Conservation (phyloP, 192 early-diverging fungal genomes). For the Coemansia sp. region DNA sequence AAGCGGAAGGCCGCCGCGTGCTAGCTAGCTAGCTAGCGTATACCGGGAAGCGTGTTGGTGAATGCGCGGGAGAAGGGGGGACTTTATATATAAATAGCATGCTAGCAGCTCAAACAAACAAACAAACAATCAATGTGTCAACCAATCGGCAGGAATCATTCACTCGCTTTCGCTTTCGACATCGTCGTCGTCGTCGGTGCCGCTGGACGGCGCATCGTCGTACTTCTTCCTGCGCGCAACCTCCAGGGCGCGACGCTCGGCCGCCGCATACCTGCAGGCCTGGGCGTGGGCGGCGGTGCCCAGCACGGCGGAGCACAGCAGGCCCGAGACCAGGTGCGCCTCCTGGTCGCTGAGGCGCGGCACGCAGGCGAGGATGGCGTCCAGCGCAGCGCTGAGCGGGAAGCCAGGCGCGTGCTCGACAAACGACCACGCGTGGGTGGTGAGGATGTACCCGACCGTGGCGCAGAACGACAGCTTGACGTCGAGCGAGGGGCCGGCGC, state of each 20-base stretch:
- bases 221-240: slow-evolving; percentile 38
- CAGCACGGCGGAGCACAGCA: slow-evolving; percentile 51
- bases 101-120: too few species aligned
- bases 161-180: not conserved
- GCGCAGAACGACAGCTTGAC: slow-evolving; percentile 51
- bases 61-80: too few species aligned
- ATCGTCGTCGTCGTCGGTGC: slow-evolving; percentile 8
- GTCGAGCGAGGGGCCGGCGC: slow-evolving; percentile 33
- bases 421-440: slow-evolving; percentile 56
- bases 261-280: slow-evolving; percentile 26
- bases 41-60: too few species aligned
- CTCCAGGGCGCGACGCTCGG: slow-evolving; percentile 24
- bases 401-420: slow-evolving; percentile 37
- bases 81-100: too few species aligned
- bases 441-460: slow-evolving; percentile 50
- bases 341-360: slow-evolving; percentile 47
- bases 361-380: slow-evolving; percentile 32
- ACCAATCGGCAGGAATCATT: too few species aligned
- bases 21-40: too few species aligned
- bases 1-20: slow-evolving; percentile 14
- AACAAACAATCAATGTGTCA: too few species aligned
- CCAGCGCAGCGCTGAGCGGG: slow-evolving; percentile 41
- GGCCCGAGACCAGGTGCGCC: slow-evolving; percentile 42
- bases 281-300: slow-evolving; percentile 31
- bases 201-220: slow-evolving; percentile 16